Conservation (phyloP, 208 protist species). For the Lotmaria passim region DNA sequence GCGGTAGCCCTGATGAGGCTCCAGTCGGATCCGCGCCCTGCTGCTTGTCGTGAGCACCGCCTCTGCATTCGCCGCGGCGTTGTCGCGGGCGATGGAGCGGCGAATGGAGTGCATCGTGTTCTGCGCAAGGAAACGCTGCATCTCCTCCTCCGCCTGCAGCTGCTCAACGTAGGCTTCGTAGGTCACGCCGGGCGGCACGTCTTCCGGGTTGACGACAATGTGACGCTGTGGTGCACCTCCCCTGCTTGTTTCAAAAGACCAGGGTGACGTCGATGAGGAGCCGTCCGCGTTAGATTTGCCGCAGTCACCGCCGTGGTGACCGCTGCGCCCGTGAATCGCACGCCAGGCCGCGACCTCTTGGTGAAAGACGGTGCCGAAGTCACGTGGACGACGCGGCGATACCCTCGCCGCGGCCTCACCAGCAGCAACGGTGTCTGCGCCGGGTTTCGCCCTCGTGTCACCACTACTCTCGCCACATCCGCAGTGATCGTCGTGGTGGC, state of each 20-base stretch:
- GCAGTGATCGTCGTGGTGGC: neutral
- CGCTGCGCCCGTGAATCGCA: neutral
- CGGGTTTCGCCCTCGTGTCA: neutral
- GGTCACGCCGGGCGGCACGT: neutral
- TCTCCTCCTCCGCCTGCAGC: slow-evolving; percentile 21
- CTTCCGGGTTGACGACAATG: neutral
- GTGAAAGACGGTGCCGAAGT: slow-evolving; percentile 13
- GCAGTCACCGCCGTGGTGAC: neutral
- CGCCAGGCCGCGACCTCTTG: slow-evolving; percentile 9
- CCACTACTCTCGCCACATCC: neutral
- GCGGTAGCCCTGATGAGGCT: slow-evolving; percentile 14
- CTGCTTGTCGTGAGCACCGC: slow-evolving; percentile 11
- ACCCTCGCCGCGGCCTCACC: neutral
- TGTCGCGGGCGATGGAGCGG: slow-evolving; percentile 18
- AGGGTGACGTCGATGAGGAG: neutral
- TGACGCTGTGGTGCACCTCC: neutral
- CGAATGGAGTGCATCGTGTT: slow-evolving; percentile 31
- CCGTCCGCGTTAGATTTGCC: neutral
- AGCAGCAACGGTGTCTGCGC: no score
- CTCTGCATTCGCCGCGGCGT: slow-evolving; percentile 8
- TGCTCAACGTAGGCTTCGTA: slow-evolving; percentile 13
- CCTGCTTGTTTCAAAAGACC: neutral
- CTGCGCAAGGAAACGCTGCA: slow-evolving; percentile 31
- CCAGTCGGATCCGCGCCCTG: slow-evolving; percentile 2
- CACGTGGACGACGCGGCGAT: neutral